Evolutionary conservation across 768 basidiomycete species (phyloP).

Genomic region (Cyathus striatus): DNA sequence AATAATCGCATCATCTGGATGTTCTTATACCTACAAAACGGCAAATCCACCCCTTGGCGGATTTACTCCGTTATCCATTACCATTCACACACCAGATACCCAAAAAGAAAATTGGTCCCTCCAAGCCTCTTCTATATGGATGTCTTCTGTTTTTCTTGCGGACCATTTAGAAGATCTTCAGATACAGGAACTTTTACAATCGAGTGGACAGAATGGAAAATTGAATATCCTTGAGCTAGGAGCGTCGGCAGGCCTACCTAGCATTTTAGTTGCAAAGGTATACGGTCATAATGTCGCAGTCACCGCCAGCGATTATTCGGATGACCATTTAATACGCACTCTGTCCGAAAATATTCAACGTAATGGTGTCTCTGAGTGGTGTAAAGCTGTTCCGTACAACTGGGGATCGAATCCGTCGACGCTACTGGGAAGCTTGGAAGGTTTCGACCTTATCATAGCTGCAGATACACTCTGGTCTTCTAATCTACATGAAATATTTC

Average conservation of each 20-base stretch:
- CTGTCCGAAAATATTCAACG: slow-evolving; percentile 50
- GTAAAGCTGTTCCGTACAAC: slow-evolving; percentile 50
- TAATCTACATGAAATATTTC: slow-evolving; percentile 48
- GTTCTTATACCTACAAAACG: slow-evolving; percentile 41
- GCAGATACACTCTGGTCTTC: slow-evolving; percentile 81
- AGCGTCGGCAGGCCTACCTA: slow-evolving; percentile 69
- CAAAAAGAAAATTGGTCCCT: slow-evolving; percentile 65
- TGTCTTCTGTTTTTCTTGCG: slow-evolving; percentile 60
- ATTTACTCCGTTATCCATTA: slow-evolving; percentile 21
- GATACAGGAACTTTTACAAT: slow-evolving; percentile 20
- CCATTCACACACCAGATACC: slow-evolving; percentile 59
- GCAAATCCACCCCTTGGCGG: slow-evolving; percentile 10
- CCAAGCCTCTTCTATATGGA: slow-evolving; percentile 78
- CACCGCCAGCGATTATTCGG: slow-evolving; percentile 68
- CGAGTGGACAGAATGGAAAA: slow-evolving; percentile 7
- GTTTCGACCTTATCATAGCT: slow-evolving; percentile 64
- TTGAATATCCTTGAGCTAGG: slow-evolving; percentile 62
- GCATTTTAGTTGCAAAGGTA: slow-evolving; percentile 57
- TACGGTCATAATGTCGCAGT: slow-evolving; percentile 34
- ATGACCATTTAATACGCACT: slow-evolving; percentile 52
- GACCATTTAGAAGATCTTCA: slow-evolving; percentile 52
- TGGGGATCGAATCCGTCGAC: slow-evolving; percentile 55
- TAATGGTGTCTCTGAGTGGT: slow-evolving; percentile 45
- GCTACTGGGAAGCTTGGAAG: slow-evolving; percentile 15
- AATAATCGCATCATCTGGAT: slow-evolving; percentile 51